Percentiles rank a stretch among this genome's conserved stretches.
phyloP scores from a whole-genome alignment of 1,284 basidiomycete species.

The Tylopilus orsonianus region DNA sequence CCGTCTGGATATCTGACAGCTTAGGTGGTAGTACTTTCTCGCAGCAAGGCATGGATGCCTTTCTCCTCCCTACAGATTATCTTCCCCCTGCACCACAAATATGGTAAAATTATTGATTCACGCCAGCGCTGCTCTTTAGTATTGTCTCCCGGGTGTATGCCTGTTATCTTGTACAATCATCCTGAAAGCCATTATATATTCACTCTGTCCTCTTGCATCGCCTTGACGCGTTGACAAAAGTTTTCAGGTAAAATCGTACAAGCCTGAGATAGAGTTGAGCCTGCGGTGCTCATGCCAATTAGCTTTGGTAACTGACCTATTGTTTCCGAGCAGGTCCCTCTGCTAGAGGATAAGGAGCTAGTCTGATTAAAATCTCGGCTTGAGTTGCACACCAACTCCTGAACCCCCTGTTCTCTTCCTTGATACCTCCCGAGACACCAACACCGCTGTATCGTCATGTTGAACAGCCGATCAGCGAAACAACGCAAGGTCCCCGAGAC shows the following conservation, averaged over 20 bases:
- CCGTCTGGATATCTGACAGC: conserved; percentile 80
- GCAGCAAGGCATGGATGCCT: conserved; percentile 81
- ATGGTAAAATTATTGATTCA: conserved; percentile 47
- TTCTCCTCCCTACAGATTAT: conserved; percentile 73
- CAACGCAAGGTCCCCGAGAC: conserved; percentile 7
- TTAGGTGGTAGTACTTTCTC: conserved; percentile 71
- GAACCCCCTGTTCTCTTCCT: background rate
- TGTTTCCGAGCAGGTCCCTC: conserved; percentile 5
- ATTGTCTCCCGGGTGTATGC: conserved; percentile 22
- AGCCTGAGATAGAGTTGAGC: conserved; percentile 4
- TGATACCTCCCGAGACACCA: conserved; percentile 1
- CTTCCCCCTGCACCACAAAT: conserved; percentile 68
- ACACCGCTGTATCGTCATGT: conserved; percentile 9
- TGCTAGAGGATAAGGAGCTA: no score
- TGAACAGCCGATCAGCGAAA: conserved; percentile 5
- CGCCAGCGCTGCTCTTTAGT: conserved; percentile 17
- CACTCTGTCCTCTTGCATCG: conserved; percentile 7
- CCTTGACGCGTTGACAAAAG: conserved; percentile 4
- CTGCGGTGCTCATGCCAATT: background rate
- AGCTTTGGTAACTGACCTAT: background rate
- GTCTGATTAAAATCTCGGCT: conserved; percentile 20
- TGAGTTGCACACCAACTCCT: conserved; percentile 1
- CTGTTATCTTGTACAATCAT: conserved; percentile 24
- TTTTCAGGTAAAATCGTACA: background rate
- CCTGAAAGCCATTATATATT: conserved; percentile 22